Evolutionary conservation across 208 protist genomes (phyloP).

Genomic region (Acanthamoeba royreba): DNA sequence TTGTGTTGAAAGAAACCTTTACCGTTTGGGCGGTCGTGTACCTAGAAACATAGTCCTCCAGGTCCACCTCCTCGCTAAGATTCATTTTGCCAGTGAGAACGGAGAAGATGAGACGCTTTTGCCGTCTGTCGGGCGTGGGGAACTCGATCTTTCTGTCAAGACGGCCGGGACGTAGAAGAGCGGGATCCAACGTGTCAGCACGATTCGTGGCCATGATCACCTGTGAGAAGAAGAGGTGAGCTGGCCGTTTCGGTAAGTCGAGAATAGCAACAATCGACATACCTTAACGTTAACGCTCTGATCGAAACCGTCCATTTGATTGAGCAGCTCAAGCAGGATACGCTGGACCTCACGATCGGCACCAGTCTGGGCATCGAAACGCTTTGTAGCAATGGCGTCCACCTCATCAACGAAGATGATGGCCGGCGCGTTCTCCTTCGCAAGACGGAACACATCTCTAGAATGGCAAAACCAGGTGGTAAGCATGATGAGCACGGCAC

Average conservation of each 20-base stretch:
- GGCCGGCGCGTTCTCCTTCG: constrained; percentile 96
- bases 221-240: constrained; percentile 8
- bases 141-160: constrained; percentile 98
- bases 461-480: not conserved
- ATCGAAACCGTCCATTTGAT: constrained; percentile 99
- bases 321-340: constrained; percentile 99
- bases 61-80: constrained; percentile 91
- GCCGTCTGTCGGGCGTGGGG: constrained; percentile 94
- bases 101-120: constrained; percentile 99
- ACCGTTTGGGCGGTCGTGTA: not conserved
- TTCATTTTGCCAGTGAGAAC: constrained; percentile 99
- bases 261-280: not conserved
- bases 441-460: constrained; percentile 96
- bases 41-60: constrained; percentile 89
- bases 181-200: constrained; percentile 98
- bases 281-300: constrained; percentile 97
- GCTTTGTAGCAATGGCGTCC: constrained; percentile 99
- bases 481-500: constrained; percentile 30
- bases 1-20: not conserved
- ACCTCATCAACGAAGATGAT: constrained; percentile 99
- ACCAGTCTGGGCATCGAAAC: constrained; percentile 98
- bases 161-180: constrained; percentile 96
- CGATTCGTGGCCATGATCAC: constrained; percentile 99
- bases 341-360: constrained; percentile 99
- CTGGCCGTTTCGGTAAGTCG: not conserved